Percentiles rank a stretch among this genome's conserved stretches.
Evolutionary conservation across 2,329 filamentous ascomycete species (phyloP).

Genomic region (Fusarium sp.): DNA sequence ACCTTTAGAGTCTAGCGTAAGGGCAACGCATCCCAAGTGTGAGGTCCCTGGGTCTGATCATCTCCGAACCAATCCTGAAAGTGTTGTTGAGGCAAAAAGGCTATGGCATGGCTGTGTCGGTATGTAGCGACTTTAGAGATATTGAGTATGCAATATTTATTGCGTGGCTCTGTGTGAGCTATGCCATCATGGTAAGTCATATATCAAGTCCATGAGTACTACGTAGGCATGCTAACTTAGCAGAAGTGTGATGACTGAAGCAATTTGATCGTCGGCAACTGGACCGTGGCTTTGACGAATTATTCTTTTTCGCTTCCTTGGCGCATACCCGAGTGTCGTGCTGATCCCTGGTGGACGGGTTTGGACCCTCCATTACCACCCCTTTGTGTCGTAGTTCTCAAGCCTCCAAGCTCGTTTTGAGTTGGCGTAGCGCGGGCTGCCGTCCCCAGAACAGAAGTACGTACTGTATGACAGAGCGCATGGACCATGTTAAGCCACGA

Average conservation of each 20-base stretch:
- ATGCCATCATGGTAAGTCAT: not conserved
- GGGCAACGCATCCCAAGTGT: conserved; percentile 37
- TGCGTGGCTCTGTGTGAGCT: not conserved
- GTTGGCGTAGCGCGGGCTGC: conserved; percentile 33
- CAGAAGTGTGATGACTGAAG: conserved; percentile 1
- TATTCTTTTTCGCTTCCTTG: conserved; percentile 52
- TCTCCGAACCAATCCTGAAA: conserved; percentile 39
- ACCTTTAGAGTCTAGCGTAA: conserved; percentile 44
- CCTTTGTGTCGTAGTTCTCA: conserved; percentile 33
- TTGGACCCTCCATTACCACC: conserved; percentile 39
- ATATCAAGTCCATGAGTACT: conserved; percentile 3
- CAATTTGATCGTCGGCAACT: conserved; percentile 32
- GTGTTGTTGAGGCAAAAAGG: conserved; percentile 19
- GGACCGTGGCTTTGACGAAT: conserved; percentile 43
- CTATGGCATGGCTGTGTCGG: not conserved
- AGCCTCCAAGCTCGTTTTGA: conserved; percentile 37
- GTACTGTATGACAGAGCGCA: conserved; percentile 30
- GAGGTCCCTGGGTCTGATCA: conserved; percentile 48
- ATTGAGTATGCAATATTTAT: not conserved
- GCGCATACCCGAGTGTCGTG: conserved; percentile 38
- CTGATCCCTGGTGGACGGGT: conserved; percentile 39
- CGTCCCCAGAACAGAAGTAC: conserved; percentile 17
- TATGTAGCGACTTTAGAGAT: not conserved
- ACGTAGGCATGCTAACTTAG: not conserved
- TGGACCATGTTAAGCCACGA: conserved; percentile 27